Evolutionary conservation across 2,329 filamentous ascomycete genomes (phyloP).

Genomic region (Ceratocystis albifundus): DNA sequence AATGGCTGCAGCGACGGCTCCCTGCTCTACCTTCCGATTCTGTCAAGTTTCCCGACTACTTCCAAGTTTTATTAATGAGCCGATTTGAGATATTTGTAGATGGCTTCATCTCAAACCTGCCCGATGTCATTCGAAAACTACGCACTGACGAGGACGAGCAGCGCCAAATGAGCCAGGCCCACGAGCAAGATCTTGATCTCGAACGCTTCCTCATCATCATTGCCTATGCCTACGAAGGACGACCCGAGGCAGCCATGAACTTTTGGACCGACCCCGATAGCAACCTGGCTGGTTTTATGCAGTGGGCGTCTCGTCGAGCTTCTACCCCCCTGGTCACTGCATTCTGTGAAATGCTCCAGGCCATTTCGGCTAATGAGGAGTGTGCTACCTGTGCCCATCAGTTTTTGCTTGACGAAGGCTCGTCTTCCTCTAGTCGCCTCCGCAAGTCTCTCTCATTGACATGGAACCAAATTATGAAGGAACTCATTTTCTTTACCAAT

Average conservation of each 20-base stretch:
- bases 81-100: slow-evolving; percentile 82
- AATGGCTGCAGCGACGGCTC: slow-evolving; percentile 72
- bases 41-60: slow-evolving; percentile 56
- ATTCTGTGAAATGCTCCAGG: slow-evolving; percentile 91
- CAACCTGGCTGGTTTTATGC: slow-evolving; percentile 85
- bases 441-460: slow-evolving; percentile 74
- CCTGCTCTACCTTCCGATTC: slow-evolving; percentile 56
- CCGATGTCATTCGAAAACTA: slow-evolving; percentile 75
- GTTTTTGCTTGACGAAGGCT: slow-evolving; percentile 76
- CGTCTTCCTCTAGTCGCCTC: slow-evolving; percentile 59
- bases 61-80: slow-evolving; percentile 62
- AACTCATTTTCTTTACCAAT: slow-evolving; percentile 71
- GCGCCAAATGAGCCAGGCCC: slow-evolving; percentile 52
- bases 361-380: slow-evolving; percentile 69
- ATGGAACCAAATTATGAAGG: slow-evolving; percentile 85
- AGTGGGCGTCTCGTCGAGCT: slow-evolving; percentile 91
- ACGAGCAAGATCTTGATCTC: slow-evolving; percentile 60
- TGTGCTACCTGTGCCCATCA: slow-evolving; percentile 77
- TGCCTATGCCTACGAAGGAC: slow-evolving; percentile 78
- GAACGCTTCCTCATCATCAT: slow-evolving; percentile 89
- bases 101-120: slow-evolving; percentile 88
- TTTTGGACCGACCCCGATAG: slow-evolving; percentile 92
- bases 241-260: slow-evolving; percentile 69
- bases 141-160: slow-evolving; percentile 86
- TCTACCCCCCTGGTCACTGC: slow-evolving; percentile 93